Percentiles rank a stretch among this genome's conserved stretches.
These are phyloP conservation scores for Syzygium aromaticum DNA, from an alignment of 345 rosid genomes.

Conservation along the genomic window DNA sequence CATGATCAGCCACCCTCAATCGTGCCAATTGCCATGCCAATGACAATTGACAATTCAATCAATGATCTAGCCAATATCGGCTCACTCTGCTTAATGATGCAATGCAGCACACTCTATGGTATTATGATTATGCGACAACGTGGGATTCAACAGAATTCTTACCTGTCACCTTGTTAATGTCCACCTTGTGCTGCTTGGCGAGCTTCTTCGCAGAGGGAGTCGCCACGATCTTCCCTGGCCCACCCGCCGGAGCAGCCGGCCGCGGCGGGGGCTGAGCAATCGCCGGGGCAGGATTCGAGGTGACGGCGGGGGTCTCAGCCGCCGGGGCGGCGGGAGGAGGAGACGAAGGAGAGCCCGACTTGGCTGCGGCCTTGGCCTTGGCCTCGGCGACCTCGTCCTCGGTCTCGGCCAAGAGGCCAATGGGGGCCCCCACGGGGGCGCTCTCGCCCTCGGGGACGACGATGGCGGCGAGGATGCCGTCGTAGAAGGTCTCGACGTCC, in stretches of 20 bases:
- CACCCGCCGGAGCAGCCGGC: conserved; percentile 24
- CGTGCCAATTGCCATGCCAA: background rate
- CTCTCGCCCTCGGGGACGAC: conserved; percentile 87
- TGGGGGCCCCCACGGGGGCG: conserved; percentile 87
- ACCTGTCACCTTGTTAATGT: conserved; percentile 50
- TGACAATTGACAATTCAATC: background rate
- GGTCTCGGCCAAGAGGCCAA: conserved; percentile 78
- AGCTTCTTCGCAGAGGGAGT: conserved; percentile 89
- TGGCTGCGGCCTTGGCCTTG: conserved; percentile 54
- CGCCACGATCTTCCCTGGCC: conserved; percentile 51
- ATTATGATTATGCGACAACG: background rate
- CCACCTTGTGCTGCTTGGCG: conserved; percentile 85
- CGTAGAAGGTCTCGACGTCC: conserved; percentile 96
- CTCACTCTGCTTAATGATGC: background rate
- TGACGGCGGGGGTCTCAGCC: conserved; percentile 12
- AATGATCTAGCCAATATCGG: background rate
- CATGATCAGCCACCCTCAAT: background rate
- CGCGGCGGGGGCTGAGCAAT: conserved; percentile 31
- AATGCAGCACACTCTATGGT: background rate
- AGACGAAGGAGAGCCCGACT: conserved; percentile 23
- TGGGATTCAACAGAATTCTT: background rate
- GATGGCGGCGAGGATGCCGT: conserved; percentile 89
- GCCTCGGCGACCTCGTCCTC: conserved; percentile 89
- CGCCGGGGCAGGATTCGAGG: conserved; percentile 45
- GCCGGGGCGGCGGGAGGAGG: conserved; percentile 5